These are phyloP conservation scores for Colletotrichum caudatum DNA, from an alignment of 2,329 filamentous ascomycete genomes.

Conservation along the genomic window DNA sequence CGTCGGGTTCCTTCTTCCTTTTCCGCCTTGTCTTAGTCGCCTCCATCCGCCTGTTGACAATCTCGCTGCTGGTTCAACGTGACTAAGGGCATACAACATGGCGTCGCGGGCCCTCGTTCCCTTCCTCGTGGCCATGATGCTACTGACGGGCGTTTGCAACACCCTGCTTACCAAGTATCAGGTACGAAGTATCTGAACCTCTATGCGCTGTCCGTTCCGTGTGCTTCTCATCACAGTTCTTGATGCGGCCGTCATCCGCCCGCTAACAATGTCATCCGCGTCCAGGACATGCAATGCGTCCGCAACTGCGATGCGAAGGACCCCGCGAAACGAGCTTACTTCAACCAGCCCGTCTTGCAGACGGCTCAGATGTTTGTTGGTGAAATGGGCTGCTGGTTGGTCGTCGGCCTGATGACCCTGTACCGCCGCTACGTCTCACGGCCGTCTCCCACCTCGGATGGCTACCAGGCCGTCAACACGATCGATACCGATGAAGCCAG, in stretches of 20 bases:
- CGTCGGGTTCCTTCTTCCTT: not conserved
- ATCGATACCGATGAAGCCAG: constrained; percentile 59
- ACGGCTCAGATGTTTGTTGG: constrained; percentile 99
- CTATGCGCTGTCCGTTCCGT: not conserved
- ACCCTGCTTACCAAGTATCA: constrained; percentile 97
- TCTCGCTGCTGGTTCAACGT: not conserved
- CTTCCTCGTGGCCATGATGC: constrained; percentile 94
- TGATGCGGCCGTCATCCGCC: not conserved
- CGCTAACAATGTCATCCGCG: constrained; percentile 9
- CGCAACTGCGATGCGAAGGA: constrained; percentile 83
- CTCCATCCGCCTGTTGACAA: not conserved
- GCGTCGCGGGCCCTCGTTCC: constrained; percentile 79
- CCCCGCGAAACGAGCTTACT: constrained; percentile 74
- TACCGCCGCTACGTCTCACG: constrained; percentile 69
- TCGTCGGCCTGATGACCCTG: constrained; percentile 78
- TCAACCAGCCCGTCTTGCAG: constrained; percentile 96
- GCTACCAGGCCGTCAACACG: constrained; percentile 74
- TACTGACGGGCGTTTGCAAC: constrained; percentile 95
- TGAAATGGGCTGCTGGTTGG: constrained; percentile 95
- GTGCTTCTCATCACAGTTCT: not conserved
- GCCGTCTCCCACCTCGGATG: constrained; percentile 58
- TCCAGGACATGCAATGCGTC: constrained; percentile 94
- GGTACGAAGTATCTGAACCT: constrained; percentile 61
- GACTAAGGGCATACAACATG: constrained; percentile 63
- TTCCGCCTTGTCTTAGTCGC: not conserved